phyloP scores from a whole-genome alignment of 441 rosid species.

The Mallotus repandus region DNA sequence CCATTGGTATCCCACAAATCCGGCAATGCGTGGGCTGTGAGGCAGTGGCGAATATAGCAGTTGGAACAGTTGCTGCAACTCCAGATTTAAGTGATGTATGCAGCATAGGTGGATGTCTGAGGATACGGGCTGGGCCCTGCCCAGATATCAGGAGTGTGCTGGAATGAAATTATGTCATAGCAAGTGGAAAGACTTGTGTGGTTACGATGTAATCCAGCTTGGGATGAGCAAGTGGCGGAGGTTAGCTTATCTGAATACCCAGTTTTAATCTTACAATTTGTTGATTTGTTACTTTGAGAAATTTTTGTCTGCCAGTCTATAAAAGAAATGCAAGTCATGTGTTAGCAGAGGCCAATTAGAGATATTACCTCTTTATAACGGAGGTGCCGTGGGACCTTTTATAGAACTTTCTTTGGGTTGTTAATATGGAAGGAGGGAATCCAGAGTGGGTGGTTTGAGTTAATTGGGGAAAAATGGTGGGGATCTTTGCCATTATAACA shows the following conservation, averaged over 20 bases:
- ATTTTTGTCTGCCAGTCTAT: constrained; percentile 31
- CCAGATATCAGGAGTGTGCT: constrained; percentile 17
- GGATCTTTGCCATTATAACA: constrained; percentile 34
- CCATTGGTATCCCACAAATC: constrained; percentile 15
- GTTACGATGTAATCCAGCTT: constrained; percentile 26
- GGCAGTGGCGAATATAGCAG: constrained; percentile 13
- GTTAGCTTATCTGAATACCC: constrained; percentile 31
- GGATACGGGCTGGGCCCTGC: constrained; percentile 23
- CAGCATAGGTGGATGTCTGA: constrained; percentile 18
- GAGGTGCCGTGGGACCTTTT: constrained; percentile 37
- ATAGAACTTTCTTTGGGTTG: constrained; percentile 23
- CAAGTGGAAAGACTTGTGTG: constrained; percentile 25
- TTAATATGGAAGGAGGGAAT: constrained; percentile 28
- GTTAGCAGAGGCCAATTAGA: constrained; percentile 24
- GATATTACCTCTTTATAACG: constrained; percentile 27
- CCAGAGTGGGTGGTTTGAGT: constrained; percentile 43
- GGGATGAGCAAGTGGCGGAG: constrained; percentile 36
- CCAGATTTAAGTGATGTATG: constrained; percentile 14
- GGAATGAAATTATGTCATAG: constrained; percentile 11
- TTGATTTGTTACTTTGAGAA: constrained; percentile 26
- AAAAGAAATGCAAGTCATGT: constrained; percentile 36
- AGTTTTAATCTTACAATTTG: constrained; percentile 21
- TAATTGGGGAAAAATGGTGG: constrained; percentile 40
- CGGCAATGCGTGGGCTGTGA: constrained; percentile 6
- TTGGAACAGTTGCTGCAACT: constrained; percentile 14